These are phyloP conservation scores for Umbilicus rupestris DNA, from an alignment of 164 flowering plant species.

Conservation along the genomic window DNA sequence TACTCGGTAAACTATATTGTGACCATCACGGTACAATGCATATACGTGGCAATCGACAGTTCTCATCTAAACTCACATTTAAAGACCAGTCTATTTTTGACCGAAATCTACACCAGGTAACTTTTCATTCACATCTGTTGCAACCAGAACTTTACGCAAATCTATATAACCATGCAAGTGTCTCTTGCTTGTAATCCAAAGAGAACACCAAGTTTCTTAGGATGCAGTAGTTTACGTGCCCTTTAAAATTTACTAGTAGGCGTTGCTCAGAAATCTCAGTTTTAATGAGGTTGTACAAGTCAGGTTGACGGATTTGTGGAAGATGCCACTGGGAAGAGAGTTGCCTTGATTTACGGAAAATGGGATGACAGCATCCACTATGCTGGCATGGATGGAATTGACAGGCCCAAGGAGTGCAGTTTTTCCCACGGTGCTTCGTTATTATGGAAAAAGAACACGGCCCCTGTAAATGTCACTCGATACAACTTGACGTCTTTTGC, in stretches of 20 bases:
- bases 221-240: too few species aligned
- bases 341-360: conserved; percentile 66
- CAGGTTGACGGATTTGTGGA: conserved; percentile 85
- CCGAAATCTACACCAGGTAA: conserved; percentile 82
- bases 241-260: neutral
- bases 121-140: neutral
- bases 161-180: neutral
- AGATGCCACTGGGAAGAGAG: conserved; percentile 50
- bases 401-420: conserved; percentile 33
- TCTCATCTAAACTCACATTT: conserved; percentile 81
- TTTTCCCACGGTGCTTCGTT: conserved; percentile 34
- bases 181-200: too few species aligned
- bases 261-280: neutral
- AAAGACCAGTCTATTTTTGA: conserved; percentile 83
- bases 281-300: neutral
- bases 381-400: conserved; percentile 31
- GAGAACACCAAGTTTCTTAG: too few species aligned
- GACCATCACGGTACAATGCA: conserved; percentile 90
- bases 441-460: conserved; percentile 62
- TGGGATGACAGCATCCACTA: conserved; percentile 89
- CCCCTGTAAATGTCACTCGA: conserved; percentile 59
- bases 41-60: conserved; percentile 59
- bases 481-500: conserved; percentile 89
- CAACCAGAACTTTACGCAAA: neutral
- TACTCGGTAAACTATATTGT: conserved; percentile 80